phyloP scores from a whole-genome alignment of 2,329 filamentous ascomycete species.

The Alternaria viburni region DNA sequence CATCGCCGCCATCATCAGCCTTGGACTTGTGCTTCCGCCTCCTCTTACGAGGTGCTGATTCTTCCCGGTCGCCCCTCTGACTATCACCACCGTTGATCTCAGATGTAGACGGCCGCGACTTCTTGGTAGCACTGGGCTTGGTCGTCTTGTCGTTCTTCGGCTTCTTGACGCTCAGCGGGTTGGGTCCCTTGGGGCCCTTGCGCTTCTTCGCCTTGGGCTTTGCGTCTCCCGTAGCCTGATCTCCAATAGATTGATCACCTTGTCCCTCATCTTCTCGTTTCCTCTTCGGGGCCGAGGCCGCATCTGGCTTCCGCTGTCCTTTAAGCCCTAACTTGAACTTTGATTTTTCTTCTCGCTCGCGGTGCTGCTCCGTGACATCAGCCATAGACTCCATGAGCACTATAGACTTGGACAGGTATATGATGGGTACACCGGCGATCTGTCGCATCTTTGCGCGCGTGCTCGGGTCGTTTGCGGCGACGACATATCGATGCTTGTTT shows the following conservation, averaged over 20 bases:
- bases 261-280: constrained; percentile 57
- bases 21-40: constrained; percentile 50
- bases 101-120: constrained; percentile 15
- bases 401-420: constrained; percentile 80
- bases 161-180: constrained; percentile 75
- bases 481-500: constrained; percentile 81
- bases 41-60: constrained; percentile 44
- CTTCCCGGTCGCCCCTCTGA: constrained; percentile 21
- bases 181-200: constrained; percentile 71
- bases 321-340: constrained; percentile 77
- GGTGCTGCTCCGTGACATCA: constrained; percentile 65
- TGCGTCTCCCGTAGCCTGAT: constrained; percentile 25
- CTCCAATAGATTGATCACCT: constrained; percentile 29
- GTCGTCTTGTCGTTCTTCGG: constrained; percentile 58
- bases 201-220: constrained; percentile 57
- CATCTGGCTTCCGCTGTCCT: constrained; percentile 44
- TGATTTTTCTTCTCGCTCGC: constrained; percentile 71
- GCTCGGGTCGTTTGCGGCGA: constrained; percentile 73
- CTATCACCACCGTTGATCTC: constrained; percentile 17
- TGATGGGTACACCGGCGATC: constrained; percentile 75
- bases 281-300: constrained; percentile 42
- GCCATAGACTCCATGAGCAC: constrained; percentile 84
- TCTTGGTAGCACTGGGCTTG: constrained; percentile 19
- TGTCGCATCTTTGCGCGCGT: constrained; percentile 68
- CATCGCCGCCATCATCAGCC: constrained; percentile 27